Percentiles rank a stretch among this genome's conserved stretches.
phyloP scores from a whole-genome alignment of 495 filamentous ascomycete species.

The Wilcoxina mikolae region DNA sequence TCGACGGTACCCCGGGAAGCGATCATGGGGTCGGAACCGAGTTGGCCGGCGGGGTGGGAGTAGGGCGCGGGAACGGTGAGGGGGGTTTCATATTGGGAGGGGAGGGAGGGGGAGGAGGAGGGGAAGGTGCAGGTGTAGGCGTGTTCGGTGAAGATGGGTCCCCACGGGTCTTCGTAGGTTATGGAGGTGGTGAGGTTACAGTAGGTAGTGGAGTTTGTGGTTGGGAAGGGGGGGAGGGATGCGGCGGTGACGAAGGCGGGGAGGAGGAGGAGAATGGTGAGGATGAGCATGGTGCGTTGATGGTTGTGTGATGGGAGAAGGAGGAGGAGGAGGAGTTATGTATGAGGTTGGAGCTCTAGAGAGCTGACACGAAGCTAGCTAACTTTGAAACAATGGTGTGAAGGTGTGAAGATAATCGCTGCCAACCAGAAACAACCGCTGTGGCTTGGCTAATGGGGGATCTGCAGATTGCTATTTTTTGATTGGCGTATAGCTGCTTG shows the following conservation, averaged over 20 bases:
- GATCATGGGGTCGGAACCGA: constrained; percentile 12
- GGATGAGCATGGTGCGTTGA: not conserved
- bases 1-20: constrained; percentile 10
- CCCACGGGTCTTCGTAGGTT: constrained; percentile 17
- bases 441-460: too few species aligned
- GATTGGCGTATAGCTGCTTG: too few species aligned
- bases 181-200: constrained; percentile 13
- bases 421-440: too few species aligned
- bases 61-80: constrained; percentile 20
- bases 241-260: constrained; percentile 1
- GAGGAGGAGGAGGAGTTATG: too few species aligned
- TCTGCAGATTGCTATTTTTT: too few species aligned
- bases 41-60: constrained; percentile 19
- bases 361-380: too few species aligned
- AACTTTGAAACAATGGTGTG: too few species aligned
- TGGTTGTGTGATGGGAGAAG: too few species aligned
- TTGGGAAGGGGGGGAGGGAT: constrained; percentile 1
- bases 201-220: not conserved
- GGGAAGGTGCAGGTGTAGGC: constrained; percentile 29
- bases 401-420: too few species aligned
- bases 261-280: not conserved
- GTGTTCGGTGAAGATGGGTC: constrained; percentile 23
- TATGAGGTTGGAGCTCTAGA: too few species aligned
- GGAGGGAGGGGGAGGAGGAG: constrained; percentile 33
- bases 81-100: not conserved